Conservation (phyloP, 768 basidiomycete species). For the Pleurotus eryngii region DNA sequence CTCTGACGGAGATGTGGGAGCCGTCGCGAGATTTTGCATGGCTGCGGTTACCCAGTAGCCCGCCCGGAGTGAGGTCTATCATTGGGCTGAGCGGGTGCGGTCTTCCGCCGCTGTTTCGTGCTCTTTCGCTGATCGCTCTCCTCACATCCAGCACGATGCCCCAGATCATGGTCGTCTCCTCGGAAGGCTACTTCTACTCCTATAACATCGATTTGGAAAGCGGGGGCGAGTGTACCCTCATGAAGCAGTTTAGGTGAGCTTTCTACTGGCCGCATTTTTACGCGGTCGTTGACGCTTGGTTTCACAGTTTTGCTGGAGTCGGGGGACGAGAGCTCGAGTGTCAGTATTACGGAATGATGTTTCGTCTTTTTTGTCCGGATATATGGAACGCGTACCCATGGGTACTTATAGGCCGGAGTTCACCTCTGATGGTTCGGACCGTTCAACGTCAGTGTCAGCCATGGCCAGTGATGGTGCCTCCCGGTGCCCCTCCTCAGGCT, state of each 20-base stretch:
- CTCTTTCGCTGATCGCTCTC: no score
- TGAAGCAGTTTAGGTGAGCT: conserved; percentile 85
- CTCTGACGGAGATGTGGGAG: conserved; percentile 95
- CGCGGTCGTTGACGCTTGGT: neutral
- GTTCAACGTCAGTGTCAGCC: no score
- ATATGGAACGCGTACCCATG: no score
- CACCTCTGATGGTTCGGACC: no score
- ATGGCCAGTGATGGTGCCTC: no score
- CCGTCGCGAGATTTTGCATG: conserved; percentile 93
- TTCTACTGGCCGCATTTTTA: no score
- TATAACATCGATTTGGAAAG: conserved; percentile 95
- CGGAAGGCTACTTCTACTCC: conserved; percentile 93
- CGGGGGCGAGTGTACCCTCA: conserved; percentile 93
- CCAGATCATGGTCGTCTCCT: conserved; percentile 95
- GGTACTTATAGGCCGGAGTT: no score
- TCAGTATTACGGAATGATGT: conserved; percentile 6
- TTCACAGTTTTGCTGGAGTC: conserved; percentile 30
- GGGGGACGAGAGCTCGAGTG: conserved; percentile 21
- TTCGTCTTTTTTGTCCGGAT: no score
- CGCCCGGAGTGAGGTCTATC: conserved; percentile 72
- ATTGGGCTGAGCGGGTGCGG: conserved; percentile 88
- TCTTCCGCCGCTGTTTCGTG: no score
- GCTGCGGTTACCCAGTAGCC: conserved; percentile 70
- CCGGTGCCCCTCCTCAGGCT: no score
- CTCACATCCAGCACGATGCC: conserved; percentile 71